These are phyloP conservation scores for Senna siamea DNA, from an alignment of 306 rosid genomes.

Conservation along the genomic window DNA sequence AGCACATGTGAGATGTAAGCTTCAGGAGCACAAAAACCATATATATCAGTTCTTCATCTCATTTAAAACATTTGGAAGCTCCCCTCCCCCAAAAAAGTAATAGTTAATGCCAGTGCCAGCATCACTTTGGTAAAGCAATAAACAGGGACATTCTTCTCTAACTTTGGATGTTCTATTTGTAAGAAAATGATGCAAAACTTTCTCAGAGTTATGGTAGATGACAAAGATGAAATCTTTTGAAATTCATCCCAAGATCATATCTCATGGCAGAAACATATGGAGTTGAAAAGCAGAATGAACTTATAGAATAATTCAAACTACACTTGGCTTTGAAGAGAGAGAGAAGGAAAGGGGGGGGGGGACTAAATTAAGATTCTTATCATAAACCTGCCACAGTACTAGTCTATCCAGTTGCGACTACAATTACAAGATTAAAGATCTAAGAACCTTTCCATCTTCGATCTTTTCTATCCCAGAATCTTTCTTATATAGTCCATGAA, in stretches of 20 bases:
- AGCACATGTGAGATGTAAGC: no score
- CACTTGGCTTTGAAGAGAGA: conserved; percentile 3
- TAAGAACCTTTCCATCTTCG: conserved; percentile 94
- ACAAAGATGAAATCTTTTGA: neutral
- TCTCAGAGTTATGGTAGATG: neutral
- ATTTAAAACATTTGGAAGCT: no score
- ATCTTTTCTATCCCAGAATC: conserved; percentile 77
- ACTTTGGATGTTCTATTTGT: neutral
- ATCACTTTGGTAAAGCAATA: neutral
- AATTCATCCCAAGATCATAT: conserved; percentile 2
- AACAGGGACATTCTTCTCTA: neutral
- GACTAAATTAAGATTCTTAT: neutral
- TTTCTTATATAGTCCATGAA: conserved; percentile 78
- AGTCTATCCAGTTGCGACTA: no score
- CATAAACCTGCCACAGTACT: conserved; percentile 19
- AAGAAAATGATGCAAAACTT: conserved; percentile 4
- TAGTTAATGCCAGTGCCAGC: no score
- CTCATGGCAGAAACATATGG: neutral
- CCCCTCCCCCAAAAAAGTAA: no score
- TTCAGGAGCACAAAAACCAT: no score
- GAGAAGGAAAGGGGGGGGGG: neutral
- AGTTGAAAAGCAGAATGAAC: conserved; percentile 5
- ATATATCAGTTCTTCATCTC: no score
- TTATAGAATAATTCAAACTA: conserved; percentile 9
- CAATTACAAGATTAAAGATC: conserved; percentile 15